Evolutionary conservation across 2,329 filamentous ascomycete species (phyloP).

Genomic region (Juglanconis sp.): DNA sequence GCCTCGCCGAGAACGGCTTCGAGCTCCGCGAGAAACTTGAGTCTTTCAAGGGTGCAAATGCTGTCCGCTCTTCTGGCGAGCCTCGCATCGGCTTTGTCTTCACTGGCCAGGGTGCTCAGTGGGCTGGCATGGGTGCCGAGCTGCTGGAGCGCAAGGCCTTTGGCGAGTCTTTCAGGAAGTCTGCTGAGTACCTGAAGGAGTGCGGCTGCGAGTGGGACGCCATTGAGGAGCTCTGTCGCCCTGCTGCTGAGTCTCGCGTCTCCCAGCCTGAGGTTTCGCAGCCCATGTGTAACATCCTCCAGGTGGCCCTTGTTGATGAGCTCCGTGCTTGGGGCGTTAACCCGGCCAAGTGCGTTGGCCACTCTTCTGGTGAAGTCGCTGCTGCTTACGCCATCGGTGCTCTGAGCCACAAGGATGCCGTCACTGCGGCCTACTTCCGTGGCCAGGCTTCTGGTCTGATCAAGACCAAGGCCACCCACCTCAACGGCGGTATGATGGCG

Average conservation of each 20-base stretch:
- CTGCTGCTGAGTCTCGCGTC: conserved; percentile 20
- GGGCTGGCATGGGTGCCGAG: conserved; percentile 19
- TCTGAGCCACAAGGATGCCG: conserved; percentile 12
- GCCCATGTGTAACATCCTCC: conserved; percentile 30
- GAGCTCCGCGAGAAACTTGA: conserved; percentile 40
- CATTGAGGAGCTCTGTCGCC: conserved; percentile 23
- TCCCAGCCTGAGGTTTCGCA: conserved; percentile 29
- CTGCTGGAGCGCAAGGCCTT: conserved; percentile 22
- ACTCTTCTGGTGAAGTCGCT: conserved; percentile 21
- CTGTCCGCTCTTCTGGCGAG: conserved; percentile 6
- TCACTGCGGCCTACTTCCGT: conserved; percentile 15
- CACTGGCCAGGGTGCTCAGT: conserved; percentile 17
- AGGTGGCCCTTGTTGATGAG: conserved; percentile 29
- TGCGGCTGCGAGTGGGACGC: conserved; percentile 15
- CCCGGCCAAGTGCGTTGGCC: conserved; percentile 28
- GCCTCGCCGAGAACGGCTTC: conserved; percentile 40
- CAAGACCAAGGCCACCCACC: conserved; percentile 5
- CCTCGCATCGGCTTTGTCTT: conserved; percentile 17
- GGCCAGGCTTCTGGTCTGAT: conserved; percentile 9
- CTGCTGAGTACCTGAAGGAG: conserved; percentile 3
- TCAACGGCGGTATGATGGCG: conserved; percentile 14
- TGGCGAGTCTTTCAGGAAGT: conserved; percentile 10
- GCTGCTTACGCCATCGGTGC: conserved; percentile 18
- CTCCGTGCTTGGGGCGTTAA: conserved; percentile 18
- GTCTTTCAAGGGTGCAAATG: conserved; percentile 5